Percentiles rank a stretch among this genome's conserved stretches.
Evolutionary conservation across 805 yeast species (phyloP).

Genomic region (Kuraishia piskuri): DNA sequence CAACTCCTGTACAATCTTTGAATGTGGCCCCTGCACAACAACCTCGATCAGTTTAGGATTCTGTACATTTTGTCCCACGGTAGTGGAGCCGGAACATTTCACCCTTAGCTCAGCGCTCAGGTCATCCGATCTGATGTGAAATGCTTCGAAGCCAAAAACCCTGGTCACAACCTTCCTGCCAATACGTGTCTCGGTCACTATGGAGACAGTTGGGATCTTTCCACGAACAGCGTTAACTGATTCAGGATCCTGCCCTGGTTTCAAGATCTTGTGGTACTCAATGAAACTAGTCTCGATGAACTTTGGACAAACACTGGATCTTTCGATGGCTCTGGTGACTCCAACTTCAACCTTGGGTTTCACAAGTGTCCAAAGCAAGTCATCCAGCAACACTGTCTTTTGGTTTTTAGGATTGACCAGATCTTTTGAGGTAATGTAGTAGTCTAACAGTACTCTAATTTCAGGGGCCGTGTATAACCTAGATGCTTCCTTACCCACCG

Average conservation of each 20-base stretch:
- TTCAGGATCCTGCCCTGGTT: slow-evolving; percentile 31
- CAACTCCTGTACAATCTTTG: slow-evolving; percentile 47
- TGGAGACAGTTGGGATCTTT: slow-evolving; percentile 51
- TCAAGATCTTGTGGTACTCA: slow-evolving; percentile 38
- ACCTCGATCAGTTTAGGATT: slow-evolving; percentile 57
- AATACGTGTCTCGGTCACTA: slow-evolving; percentile 66
- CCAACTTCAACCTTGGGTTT: slow-evolving; percentile 17
- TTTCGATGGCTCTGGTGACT: slow-evolving; percentile 25
- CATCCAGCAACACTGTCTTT: slow-evolving; percentile 48
- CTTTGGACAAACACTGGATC: slow-evolving; percentile 36
- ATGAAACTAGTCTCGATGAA: slow-evolving; percentile 36
- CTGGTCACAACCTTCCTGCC: slow-evolving; percentile 79
- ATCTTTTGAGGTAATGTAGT: slow-evolving; percentile 45
- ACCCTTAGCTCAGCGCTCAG: slow-evolving; percentile 64
- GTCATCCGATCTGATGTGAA: slow-evolving; percentile 51
- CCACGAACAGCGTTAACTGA: slow-evolving; percentile 47
- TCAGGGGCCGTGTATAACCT: slow-evolving; percentile 45
- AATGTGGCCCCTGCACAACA: slow-evolving; percentile 88
- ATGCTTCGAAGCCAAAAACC: slow-evolving; percentile 61
- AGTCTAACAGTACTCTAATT: slow-evolving; percentile 40
- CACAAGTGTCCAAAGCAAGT: slow-evolving; percentile 35
- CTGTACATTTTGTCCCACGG: slow-evolving; percentile 52
- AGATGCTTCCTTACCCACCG: slow-evolving; percentile 26
- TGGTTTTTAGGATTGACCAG: slow-evolving; percentile 46
- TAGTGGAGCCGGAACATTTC: slow-evolving; percentile 84